Evolutionary conservation across 2,329 filamentous ascomycete genomes (phyloP).

Genomic region (Cladorrhinum sp.): DNA sequence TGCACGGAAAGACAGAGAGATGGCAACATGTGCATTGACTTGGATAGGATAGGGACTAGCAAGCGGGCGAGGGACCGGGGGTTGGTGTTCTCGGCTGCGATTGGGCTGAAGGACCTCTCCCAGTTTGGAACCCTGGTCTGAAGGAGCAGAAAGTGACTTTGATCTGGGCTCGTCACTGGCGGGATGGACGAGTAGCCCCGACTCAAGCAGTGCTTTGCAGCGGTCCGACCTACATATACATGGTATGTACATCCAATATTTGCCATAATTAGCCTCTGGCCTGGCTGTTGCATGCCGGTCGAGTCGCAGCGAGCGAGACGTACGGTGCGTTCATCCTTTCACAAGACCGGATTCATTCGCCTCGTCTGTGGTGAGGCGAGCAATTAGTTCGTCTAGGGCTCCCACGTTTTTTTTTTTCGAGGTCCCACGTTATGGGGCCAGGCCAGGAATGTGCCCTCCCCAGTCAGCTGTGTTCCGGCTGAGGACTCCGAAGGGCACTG

Average conservation of each 20-base stretch:
- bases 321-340: background rate
- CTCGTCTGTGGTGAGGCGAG: background rate
- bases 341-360: background rate
- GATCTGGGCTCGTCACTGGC: constrained; percentile 25
- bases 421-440: background rate
- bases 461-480: background rate
- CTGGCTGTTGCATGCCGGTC: constrained; percentile 15
- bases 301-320: constrained; percentile 18
- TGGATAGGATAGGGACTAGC: constrained; percentile 21
- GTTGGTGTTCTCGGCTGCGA: constrained; percentile 14
- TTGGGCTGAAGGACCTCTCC: constrained; percentile 12
- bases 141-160: constrained; percentile 25
- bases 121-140: constrained; percentile 21
- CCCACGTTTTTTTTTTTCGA: background rate
- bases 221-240: constrained; percentile 22
- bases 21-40: constrained; percentile 27
- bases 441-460: background rate
- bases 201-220: constrained; percentile 19
- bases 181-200: constrained; percentile 17
- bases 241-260: constrained; percentile 32
- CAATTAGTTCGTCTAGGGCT: background rate
- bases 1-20: constrained; percentile 24
- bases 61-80: constrained; percentile 20
- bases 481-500: background rate
- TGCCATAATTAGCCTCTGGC: constrained; percentile 40